Base-by-base conservation (phyloP, 1,284 basidiomycete genomes). In the Caloboletus firmus region DNA sequence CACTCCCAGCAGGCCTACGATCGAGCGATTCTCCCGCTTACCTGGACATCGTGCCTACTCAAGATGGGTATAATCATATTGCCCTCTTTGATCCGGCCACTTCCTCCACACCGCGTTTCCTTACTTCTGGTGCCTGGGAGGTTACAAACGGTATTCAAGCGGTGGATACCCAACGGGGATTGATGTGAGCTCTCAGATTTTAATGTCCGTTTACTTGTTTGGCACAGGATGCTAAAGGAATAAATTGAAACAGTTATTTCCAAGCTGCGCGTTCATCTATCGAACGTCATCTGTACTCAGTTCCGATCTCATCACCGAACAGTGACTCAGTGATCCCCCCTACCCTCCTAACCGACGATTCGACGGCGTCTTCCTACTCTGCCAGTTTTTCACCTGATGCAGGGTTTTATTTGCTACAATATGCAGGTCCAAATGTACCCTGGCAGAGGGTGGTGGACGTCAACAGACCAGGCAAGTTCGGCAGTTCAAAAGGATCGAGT, bases 121-220 rank as follows among this genome's bases (percentile, higher is more conserved):
- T 98, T 32, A 98, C 96, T 0, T 76, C 75, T 2, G 96, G 95
- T 0, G 69, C 84, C 31, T 98, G 95, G 95, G 96, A 99, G 71
- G 91, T 98, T 5, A 86, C 85, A 8, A 80, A 79, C 18, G 79
- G 78, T 6, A 87, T 98, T 52, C 74, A 83, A 51, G 89, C 82
- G 2, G 82, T 97, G 18, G 89, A 97, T 68, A 63, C 76, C 4
- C 73, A 79, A 43, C 82, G 82, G 34, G 81, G 84, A 36, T 68
- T 89, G 36, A 85, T 95, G 89, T 95, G 68, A 68, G 89, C 47
- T 51, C 59, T 52, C 55, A 55, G 45, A 52, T 47, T 51, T 56
- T 60, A 58, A 67, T 72, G 52, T 60, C 68, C 70, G 60, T 58
- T 52, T 50, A 22, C 50, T 52, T 49, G 51, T 13, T n/a, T 34